Evolutionary conservation across 2,329 filamentous ascomycete species (phyloP), one percentile per base, ranked within the genome.

Genomic region (Sporothrix protearum): DNA sequence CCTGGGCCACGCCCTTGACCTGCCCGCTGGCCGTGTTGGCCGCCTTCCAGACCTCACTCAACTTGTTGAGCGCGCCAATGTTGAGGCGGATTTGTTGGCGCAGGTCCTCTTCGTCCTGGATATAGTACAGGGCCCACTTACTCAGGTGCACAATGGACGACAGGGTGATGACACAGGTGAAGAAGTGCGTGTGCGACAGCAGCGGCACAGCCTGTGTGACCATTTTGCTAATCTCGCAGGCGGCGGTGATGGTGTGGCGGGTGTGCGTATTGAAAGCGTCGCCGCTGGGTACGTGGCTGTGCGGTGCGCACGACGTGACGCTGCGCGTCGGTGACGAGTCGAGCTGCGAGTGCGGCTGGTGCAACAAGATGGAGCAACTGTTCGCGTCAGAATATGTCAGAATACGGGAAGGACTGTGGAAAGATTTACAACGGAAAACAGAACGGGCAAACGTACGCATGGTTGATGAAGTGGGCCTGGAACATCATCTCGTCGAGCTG

Each of bases 401-500:
- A n/a, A n/a, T n/a, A n/a, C n/a, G n/a, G n/a, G n/a, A n/a, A n/a
- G n/a, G n/a, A n/a, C n/a, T n/a, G n/a, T n/a, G n/a, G n/a, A n/a
- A n/a, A n/a, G n/a, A n/a, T n/a, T n/a, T n/a, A n/a, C n/a, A 59
- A 14, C 16, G 42, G n/a, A n/a, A 47, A 22, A 6, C 42, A 36
- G 28, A 28, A 57, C 19, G 25, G 1, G 30, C 49, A 64, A 51
- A 55, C 66, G 76, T 79, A 85, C 83, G 86, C 85, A 73, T 88
- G 82, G 42, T 83, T 86, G 76, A 97, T 92, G 88, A 96, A 95
- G 74, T 92, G 91, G 0, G 92, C 94, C 79, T 96, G 93, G 81
- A 97, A 97, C 80, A 97, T 89, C 86, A 97, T 91, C 80, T 97
- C 93, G 78, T 97, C 94, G 12, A 94, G 84, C 69, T 88, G 86